Percentiles rank a stretch among this genome's conserved stretches.
Evolutionary conservation across 2,329 filamentous ascomycete species (phyloP).

Genomic region (Colletotrichum lentis): DNA sequence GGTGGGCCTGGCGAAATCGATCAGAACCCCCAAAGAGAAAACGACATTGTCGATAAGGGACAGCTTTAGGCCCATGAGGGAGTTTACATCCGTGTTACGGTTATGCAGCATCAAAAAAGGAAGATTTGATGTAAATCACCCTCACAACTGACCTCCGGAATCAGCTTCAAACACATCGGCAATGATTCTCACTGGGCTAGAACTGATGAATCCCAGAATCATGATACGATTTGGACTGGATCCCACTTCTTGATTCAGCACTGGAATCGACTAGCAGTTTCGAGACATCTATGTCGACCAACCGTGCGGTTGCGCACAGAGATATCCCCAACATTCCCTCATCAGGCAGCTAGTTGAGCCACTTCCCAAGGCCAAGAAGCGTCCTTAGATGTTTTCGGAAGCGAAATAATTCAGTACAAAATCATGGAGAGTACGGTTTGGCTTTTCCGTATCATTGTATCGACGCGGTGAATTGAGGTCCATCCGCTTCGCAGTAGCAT

Average conservation of each 20-base stretch:
- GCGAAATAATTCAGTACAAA: neutral
- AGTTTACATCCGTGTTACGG: neutral
- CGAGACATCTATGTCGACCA: slow-evolving; percentile 4
- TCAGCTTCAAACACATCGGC: too few relatives aligned
- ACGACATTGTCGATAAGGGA: neutral
- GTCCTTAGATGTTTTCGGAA: neutral
- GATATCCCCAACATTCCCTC: slow-evolving; percentile 7
- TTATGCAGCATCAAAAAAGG: neutral
- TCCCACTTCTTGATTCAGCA: neutral
- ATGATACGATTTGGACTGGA: neutral
- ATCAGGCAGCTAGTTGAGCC: neutral
- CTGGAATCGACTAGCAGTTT: slow-evolving; percentile 22
- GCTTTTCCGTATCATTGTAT: too few relatives aligned
- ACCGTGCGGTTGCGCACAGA: slow-evolving; percentile 35
- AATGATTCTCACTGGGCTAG: neutral
- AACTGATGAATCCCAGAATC: neutral
- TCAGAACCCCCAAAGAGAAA: neutral
- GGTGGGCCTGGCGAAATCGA: neutral
- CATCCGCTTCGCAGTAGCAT: neutral
- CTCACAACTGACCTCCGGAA: too few relatives aligned
- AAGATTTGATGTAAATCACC: neutral
- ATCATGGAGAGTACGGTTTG: neutral
- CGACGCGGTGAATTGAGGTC: neutral
- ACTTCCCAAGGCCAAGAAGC: neutral
- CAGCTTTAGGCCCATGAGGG: neutral